Base-by-base conservation (phyloP, 768 basidiomycete species). In the Pleurotus cornucopiae region DNA sequence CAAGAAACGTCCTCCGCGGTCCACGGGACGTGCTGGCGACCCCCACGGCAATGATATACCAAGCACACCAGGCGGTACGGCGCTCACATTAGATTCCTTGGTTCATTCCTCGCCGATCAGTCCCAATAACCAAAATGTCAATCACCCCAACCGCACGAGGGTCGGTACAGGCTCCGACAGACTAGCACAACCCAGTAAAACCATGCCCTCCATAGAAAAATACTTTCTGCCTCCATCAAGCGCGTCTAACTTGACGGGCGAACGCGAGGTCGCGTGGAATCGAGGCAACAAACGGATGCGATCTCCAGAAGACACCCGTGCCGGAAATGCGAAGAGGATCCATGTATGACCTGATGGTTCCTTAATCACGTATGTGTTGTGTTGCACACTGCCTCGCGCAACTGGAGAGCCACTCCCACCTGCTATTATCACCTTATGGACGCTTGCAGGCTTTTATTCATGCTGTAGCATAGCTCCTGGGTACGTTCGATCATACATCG, bases 21-120 rank as follows among this genome's bases (percentile, higher is more conserved):
- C 63, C 21, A 57, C 61, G 18, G 59, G 49, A 43, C 60, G 63
- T 63, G 66, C 46, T 54, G 59, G 44, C 41, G 58, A 55, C 16
- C 60, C 39, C 38, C 39, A 39, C 14, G 39, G 46, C 18, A 23
- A 23, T 23, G 51, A 53, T 25, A 38, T 53, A 39, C 51, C 51
- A 16, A 53, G 55, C 46, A 70, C 71, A 1, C 67, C 74, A 9
- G 72, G 70, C 46, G 66, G 61, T 40, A 66, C 71, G 1, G 70
- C 75, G 6, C 77, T 87, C 75, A 76, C 80, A 4, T 84, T 88
- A 37, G 85, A 86, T 48, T 80, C 83, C 1, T 75, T 87, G 16
- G 84, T 87, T 5, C 85, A 86, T 66, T 85, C 85, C n/a, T 86
- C 82, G 54, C 84, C 85, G 1, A 78, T 81, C 1, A 85, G 84